phyloP scores from a whole-genome alignment of 257 asterid species.

The Solanum chaucha region DNA sequence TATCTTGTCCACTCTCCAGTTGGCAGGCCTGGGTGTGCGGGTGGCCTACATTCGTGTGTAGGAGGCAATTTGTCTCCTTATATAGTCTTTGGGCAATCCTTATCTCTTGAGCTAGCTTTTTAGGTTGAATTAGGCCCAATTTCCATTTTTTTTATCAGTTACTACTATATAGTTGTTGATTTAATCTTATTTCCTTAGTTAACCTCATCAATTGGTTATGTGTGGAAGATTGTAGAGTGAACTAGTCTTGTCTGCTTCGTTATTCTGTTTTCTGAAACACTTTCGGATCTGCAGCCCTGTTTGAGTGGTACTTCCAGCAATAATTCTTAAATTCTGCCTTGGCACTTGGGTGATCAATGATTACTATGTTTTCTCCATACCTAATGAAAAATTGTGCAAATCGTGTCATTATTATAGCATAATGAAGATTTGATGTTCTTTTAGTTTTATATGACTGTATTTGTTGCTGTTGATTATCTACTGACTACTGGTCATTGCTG shows the following conservation, averaged over 20 bases:
- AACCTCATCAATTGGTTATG: not conserved
- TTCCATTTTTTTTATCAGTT: not conserved
- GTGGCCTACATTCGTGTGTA: not conserved
- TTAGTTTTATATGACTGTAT: not conserved
- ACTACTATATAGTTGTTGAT: not conserved
- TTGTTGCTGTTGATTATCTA: constrained; percentile 2
- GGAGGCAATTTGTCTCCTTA: not conserved
- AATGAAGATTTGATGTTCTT: not conserved
- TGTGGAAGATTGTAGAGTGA: not conserved
- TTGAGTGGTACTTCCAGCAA: not conserved
- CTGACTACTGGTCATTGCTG: constrained; percentile 17
- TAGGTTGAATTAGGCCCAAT: not conserved
- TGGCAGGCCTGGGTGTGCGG: not conserved
- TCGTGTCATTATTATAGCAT: not conserved
- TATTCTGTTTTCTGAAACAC: not conserved
- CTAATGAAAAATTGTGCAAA: not conserved
- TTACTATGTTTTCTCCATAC: not conserved
- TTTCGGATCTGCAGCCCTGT: not conserved
- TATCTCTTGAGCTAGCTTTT: not conserved
- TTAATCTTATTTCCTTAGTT: not conserved
- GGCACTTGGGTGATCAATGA: not conserved
- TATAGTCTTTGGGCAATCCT: not conserved
- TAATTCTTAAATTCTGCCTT: not conserved
- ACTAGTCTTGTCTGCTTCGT: not conserved
- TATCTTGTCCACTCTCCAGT: not conserved